Percentiles rank a stretch among this genome's conserved stretches.
phyloP scores from a whole-genome alignment of 2,329 filamentous ascomycete species.

The Mycogone perniciosa region DNA sequence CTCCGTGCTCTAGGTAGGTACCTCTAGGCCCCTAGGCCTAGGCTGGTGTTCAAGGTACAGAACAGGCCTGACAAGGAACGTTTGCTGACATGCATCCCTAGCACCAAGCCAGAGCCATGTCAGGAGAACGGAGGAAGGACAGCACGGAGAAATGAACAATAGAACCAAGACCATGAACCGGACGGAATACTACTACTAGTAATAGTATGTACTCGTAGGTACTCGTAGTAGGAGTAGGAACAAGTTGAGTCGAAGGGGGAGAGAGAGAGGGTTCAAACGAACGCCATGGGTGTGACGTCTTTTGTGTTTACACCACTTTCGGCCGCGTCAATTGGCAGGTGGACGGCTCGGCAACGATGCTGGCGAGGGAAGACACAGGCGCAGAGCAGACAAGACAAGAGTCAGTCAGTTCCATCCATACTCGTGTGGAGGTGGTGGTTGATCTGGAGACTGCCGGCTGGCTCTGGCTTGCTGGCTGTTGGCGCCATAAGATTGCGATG shows the following conservation, averaged over 20 bases:
- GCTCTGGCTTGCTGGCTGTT: not conserved
- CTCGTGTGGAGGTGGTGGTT: not conserved
- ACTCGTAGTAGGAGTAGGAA: not conserved
- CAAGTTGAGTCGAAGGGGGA: not conserved
- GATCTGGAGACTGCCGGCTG: not conserved
- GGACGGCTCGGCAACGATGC: not conserved
- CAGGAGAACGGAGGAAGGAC: constrained; percentile 11
- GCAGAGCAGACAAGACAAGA: not conserved
- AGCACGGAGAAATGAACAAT: constrained; percentile 10
- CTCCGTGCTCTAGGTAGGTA: not conserved
- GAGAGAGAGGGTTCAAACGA: too few species aligned
- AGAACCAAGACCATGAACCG: constrained; percentile 7
- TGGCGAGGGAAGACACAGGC: not conserved
- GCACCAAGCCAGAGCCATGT: constrained; percentile 20
- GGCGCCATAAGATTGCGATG: not conserved
- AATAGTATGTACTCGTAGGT: not conserved
- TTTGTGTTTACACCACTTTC: too few species aligned
- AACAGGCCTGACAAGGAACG: constrained; percentile 11
- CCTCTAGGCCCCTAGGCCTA: not conserved
- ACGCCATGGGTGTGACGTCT: too few species aligned
- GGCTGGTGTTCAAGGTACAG: not conserved
- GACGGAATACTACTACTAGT: not conserved
- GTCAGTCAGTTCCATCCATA: not conserved
- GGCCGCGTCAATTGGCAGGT: not conserved
- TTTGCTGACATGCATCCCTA: constrained; percentile 15